Evolutionary conservation across 2,329 filamentous ascomycete species (phyloP).

Genomic region (Penicillium vulpinum): DNA sequence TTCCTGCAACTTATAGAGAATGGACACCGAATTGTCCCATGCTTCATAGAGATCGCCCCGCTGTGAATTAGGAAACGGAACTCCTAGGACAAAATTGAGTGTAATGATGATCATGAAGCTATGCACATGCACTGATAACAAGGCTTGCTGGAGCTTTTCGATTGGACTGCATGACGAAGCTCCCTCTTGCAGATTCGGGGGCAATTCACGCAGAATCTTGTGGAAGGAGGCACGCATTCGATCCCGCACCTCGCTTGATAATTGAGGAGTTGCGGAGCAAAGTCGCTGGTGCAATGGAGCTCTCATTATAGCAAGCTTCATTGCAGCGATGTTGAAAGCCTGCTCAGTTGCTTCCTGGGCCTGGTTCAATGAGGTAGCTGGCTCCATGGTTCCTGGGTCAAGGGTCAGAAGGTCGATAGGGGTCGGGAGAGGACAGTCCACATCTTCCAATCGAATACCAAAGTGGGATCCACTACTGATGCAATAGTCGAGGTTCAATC

Average conservation of each 20-base stretch:
- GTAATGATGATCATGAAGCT: background rate
- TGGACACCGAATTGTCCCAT: background rate
- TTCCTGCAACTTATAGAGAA: background rate
- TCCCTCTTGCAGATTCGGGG: background rate
- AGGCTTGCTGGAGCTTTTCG: background rate
- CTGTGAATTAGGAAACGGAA: background rate
- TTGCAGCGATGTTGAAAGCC: background rate
- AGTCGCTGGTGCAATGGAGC: background rate
- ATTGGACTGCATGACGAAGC: background rate
- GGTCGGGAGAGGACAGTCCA: background rate
- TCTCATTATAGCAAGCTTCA: background rate
- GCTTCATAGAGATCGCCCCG: background rate
- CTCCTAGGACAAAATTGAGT: background rate
- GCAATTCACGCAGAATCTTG: background rate
- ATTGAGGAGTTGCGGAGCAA: background rate
- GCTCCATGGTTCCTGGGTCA: background rate
- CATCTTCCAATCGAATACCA: background rate
- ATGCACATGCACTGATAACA: background rate
- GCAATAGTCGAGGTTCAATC: background rate
- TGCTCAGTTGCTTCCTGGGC: background rate
- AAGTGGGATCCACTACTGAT: background rate
- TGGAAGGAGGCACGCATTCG: background rate
- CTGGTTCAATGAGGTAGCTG: background rate
- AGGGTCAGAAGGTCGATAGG: background rate
- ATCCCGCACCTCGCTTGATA: constrained; percentile 1